Percentiles rank a stretch among this genome's conserved stretches.
These are phyloP conservation scores for Erigeron canadensis DNA, from an alignment of 129 eudicot species.

Conservation along the genomic window DNA sequence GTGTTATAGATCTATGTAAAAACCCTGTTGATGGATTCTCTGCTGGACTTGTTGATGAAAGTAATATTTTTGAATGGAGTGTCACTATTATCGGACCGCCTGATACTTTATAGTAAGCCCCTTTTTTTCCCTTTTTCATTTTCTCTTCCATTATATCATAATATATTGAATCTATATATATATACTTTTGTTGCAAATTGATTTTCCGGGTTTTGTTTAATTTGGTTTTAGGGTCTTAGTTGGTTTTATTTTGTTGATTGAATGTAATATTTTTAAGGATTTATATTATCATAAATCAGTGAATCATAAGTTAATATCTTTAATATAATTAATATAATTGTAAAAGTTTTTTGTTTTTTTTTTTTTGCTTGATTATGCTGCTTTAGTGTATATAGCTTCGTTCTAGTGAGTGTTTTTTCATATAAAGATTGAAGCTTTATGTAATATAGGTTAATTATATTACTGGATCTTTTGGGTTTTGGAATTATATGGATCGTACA, in stretches of 20 bases:
- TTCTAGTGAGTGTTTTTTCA: not conserved
- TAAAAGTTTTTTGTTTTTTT: conserved; percentile 5
- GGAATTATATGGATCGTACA: too few species aligned
- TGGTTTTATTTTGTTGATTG: not conserved
- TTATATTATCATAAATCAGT: not conserved
- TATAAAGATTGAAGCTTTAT: conserved; percentile 16
- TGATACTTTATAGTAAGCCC: conserved; percentile 78
- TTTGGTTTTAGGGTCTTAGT: conserved; percentile 20
- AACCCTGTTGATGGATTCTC: conserved; percentile 95
- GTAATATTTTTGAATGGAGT: conserved; percentile 84
- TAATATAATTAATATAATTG: too few species aligned
- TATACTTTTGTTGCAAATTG: not conserved
- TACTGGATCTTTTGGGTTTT: not conserved
- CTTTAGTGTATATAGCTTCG: too few species aligned
- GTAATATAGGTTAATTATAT: not conserved
- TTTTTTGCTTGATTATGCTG: conserved; percentile 15
- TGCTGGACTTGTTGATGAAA: conserved; percentile 84
- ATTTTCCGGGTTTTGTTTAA: conserved; percentile 13
- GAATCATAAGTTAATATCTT: too few species aligned
- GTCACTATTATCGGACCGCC: conserved; percentile 87
- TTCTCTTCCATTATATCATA: not conserved
- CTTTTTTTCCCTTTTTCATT: not conserved
- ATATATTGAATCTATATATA: conserved; percentile 4
- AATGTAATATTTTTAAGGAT: not conserved
- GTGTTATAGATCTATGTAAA: conserved; percentile 70